phyloP scores from a whole-genome alignment of 176 grass and related monocot genomes.

The Triticum monococcum region DNA sequence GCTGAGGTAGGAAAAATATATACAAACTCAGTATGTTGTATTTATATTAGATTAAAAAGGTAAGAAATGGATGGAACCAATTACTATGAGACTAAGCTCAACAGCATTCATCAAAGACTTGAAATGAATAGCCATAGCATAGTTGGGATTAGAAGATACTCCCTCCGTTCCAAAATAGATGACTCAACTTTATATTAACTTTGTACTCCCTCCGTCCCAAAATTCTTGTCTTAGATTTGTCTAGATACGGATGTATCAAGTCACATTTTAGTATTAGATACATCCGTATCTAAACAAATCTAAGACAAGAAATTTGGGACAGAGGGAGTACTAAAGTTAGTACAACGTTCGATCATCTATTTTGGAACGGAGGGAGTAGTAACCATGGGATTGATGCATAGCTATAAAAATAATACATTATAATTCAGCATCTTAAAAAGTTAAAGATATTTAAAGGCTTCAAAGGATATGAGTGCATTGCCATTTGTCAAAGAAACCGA shows the following conservation, averaged over 20 bases:
- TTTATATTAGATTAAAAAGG: constrained; percentile 8
- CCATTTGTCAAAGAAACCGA: constrained; percentile 10
- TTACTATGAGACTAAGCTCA: constrained; percentile 12
- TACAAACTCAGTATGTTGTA: constrained; percentile 17
- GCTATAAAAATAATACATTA: background rate
- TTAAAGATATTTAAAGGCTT: constrained; percentile 9
- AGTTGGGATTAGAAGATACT: background rate
- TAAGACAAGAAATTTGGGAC: too few species aligned
- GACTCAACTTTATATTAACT: too few species aligned
- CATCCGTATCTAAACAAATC: too few species aligned
- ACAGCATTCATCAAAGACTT: background rate
- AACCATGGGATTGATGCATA: background rate
- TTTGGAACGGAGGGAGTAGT: background rate
- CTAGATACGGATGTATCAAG: too few species aligned
- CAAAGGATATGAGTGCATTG: background rate
- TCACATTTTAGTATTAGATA: too few species aligned
- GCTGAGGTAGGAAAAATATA: constrained; percentile 40
- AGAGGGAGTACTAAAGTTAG: too few species aligned
- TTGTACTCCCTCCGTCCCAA: too few species aligned
- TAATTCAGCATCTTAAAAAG: background rate
- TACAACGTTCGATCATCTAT: too few species aligned
- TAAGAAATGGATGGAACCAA: background rate
- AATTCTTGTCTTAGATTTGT: too few species aligned
- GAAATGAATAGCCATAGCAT: background rate
- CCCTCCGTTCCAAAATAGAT: too few species aligned